Percentiles rank a stretch among this genome's conserved stretches.
Conservation (phyloP, 1,139 yeast genomes). For the Dujonia santamariae region DNA sequence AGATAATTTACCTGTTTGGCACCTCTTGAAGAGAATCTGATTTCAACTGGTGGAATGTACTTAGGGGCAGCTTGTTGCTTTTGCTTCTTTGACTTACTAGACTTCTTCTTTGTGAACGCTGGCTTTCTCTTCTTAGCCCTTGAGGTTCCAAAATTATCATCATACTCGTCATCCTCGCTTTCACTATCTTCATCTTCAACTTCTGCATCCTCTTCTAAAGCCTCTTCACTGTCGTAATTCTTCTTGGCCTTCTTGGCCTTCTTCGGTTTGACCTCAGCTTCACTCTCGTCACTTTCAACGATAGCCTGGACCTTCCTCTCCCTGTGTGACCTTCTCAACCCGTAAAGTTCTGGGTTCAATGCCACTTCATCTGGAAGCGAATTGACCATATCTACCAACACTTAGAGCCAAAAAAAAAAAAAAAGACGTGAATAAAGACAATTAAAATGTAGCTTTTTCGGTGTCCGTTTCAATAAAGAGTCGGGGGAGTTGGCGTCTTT, state of each 20-base stretch:
- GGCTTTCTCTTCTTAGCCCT: conserved; percentile 13
- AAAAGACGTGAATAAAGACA: neutral
- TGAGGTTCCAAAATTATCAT: conserved; percentile 19
- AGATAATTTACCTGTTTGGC: conserved; percentile 70
- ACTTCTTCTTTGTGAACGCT: conserved; percentile 8
- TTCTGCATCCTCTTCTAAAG: conserved; percentile 21
- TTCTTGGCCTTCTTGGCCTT: conserved; percentile 11
- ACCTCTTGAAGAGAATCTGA: conserved; percentile 78
- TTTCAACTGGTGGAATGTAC: conserved; percentile 30
- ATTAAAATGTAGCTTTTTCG: no score
- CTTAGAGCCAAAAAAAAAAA: neutral
- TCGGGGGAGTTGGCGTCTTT: no score
- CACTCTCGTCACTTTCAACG: conserved; percentile 41
- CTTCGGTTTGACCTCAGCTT: conserved; percentile 11
- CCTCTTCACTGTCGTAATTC: conserved; percentile 20
- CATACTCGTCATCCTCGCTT: conserved; percentile 29
- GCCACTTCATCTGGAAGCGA: conserved; percentile 41
- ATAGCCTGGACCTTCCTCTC: conserved; percentile 47
- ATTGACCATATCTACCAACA: conserved; percentile 15
- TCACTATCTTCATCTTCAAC: conserved; percentile 26
- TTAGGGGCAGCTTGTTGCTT: conserved; percentile 13
- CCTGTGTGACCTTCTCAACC: conserved; percentile 83
- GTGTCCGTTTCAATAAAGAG: no score
- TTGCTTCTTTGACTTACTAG: conserved; percentile 10
- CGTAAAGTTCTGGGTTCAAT: conserved; percentile 84